Evolutionary conservation across 805 yeast genomes (phyloP), one percentile per base, ranked within the genome.

Genomic region (Zygosaccharomyces lentus): DNA sequence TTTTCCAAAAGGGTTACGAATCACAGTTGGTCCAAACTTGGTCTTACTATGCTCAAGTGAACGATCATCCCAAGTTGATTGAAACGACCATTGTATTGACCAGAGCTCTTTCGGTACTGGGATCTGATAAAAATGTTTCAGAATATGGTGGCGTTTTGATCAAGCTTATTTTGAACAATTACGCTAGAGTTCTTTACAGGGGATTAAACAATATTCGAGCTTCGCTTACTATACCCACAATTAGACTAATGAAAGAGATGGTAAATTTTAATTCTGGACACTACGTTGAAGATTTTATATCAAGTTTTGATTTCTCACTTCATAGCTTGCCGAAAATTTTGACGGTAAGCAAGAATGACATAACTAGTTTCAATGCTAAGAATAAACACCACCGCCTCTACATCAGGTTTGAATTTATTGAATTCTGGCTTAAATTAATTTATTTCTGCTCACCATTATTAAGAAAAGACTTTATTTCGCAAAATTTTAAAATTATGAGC

Each of bases 251-350:
- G 52, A 68, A 66, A 15, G 74, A 76, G 38, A 69, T 84, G 23
- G 72, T 80, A 4, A 51, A 62, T 1, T 80, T 73, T 54, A 71
- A 75, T 37, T 67, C 74, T 21, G 80, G 82, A 1, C 64, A 70
- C 2, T 62, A 77, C 39, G 62, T 81, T 2, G 82, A 77, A 43
- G 81, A 77, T 6, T 76, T 90, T 15, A 59, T 81, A 27, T 77
- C 82, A 12, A 63, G 71, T 36, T 85, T 90, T 58, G 96, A 90
- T 65, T 72, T 87, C 44, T 69, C 81, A 2, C 64, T 82, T 25
- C 72, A 81, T 16, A 72, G 74, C 5, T 67, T 89, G 23, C 81
- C 87, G 1, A 84, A 79, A 54, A 65, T 85, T 9, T 65, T 85
- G 29, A 66, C 73, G 2, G 86, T 87, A 1, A 62, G 76, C 0